Percentiles rank a stretch among this genome's conserved stretches.
phyloP scores from a whole-genome alignment of 352 stramenopile genomes.

The Phytopythium sindhum region DNA sequence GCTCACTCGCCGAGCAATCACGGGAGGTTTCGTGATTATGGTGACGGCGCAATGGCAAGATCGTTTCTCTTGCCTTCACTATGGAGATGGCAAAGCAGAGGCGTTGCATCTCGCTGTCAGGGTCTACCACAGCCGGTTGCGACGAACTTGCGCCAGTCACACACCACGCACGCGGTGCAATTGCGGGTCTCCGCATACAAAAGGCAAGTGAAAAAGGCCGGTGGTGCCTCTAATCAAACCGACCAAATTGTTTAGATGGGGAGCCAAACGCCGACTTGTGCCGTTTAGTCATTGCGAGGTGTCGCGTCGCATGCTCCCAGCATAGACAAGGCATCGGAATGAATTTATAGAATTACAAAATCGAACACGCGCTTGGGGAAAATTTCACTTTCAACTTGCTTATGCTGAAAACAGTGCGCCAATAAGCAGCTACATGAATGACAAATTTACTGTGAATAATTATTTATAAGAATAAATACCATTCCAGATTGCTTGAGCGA shows the following conservation, averaged over 20 bases:
- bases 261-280: no score
- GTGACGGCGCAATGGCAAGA: neutral
- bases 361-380: neutral
- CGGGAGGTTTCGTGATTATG: neutral
- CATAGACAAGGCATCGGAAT: neutral
- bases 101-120: neutral
- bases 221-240: constrained; percentile 4
- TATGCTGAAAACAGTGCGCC: neutral
- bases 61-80: neutral
- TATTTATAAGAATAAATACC: neutral
- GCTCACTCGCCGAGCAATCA: neutral
- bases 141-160: neutral
- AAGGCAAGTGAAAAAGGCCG: neutral
- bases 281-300: neutral
- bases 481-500: neutral
- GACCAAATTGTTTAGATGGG: neutral
- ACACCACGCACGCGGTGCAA: neutral
- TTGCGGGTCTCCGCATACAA: constrained; percentile 1
- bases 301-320: neutral
- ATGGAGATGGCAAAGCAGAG: neutral
- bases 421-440: neutral
- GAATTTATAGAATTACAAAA: neutral
- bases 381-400: neutral
- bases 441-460: neutral
- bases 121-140: neutral